Base-by-base conservation (phyloP, 495 filamentous ascomycete species). In the Penicillium coprophilum region DNA sequence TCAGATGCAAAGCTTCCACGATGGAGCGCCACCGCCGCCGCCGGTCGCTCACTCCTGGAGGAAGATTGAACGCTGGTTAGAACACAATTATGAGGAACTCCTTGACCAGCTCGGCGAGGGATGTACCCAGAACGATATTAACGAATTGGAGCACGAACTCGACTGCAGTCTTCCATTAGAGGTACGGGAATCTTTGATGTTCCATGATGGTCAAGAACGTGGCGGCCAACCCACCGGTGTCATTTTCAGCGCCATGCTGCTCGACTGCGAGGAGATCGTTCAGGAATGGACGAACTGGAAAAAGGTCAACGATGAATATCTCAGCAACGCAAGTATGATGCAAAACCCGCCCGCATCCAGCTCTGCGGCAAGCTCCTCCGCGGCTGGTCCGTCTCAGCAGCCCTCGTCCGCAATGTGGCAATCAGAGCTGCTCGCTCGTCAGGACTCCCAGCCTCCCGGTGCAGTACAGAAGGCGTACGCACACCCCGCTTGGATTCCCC, bases 201-300 rank as follows among this genome's bases (percentile, higher is more conserved):
- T 89, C 28, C 95, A 99, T 67, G 94, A 99, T 67, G 94, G 94
- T 3, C 94, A 99, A 73, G 94, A 99, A 72, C 87, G 95, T 45
- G 90, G 90, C 40, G 94, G 94, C 52, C 80, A 82, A 54, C 94
- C 94, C 2, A 97, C 94, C 0, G 94, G 94, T 56, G 85, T 97
- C 53, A 84, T 99, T 39, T 97, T 99, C 68, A 82, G 92, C 36
- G 85, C 81, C 65, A 99, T 99, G 94, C 78, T 97, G 43, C 82
- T 99, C 44, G 94, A 99, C 65, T 99, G 94, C 69, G 94, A 99
- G 69, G 94, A 99, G 70, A 96, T 99, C 50, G 86, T 97, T 7
- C 89, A 96, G 72, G 94, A 99, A 72, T 97, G 94, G 89, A 87
- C 87, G 59, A 96, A 96, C 66, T 99, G 94, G 94, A 86, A 88